These are phyloP conservation scores for Rhodosporidiobolus odoratus DNA, from an alignment of 768 basidiomycete genomes.

Conservation along the genomic window DNA sequence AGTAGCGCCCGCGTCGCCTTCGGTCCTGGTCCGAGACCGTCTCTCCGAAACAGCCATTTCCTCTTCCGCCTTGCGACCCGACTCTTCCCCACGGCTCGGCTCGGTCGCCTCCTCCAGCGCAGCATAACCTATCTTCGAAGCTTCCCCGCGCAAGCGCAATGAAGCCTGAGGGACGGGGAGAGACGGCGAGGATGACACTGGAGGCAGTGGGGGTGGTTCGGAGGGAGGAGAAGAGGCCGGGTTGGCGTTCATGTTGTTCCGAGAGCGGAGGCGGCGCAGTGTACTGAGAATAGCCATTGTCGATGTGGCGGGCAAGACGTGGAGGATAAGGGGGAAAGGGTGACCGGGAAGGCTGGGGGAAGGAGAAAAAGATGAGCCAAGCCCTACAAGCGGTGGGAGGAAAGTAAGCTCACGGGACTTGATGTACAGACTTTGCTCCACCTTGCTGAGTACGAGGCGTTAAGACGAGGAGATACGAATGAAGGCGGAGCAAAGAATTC, in stretches of 20 bases:
- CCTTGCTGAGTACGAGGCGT: too few species aligned
- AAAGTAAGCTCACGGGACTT: too few species aligned
- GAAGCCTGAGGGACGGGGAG: neutral
- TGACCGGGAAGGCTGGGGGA: neutral
- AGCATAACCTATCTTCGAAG: neutral
- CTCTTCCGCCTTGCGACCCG: neutral
- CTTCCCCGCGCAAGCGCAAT: neutral
- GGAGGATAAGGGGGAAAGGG: neutral
- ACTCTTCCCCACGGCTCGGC: neutral
- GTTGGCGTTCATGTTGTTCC: neutral
- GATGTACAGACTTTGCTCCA: too few species aligned
- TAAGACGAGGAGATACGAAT: too few species aligned
- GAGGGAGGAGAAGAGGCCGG: neutral
- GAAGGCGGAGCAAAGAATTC: too few species aligned
- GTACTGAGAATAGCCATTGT: neutral
- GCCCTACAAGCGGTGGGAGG: neutral
- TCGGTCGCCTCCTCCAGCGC: neutral
- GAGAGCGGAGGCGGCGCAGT: constrained; percentile 1
- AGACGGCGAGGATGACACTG: neutral
- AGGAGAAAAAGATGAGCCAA: neutral
- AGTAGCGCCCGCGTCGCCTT: neutral
- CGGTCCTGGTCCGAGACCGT: neutral
- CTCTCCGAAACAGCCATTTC: neutral
- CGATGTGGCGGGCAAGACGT: neutral
- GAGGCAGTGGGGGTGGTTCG: neutral